Conservation (phyloP, 768 basidiomycete genomes). For the Serendipita sp. region DNA sequence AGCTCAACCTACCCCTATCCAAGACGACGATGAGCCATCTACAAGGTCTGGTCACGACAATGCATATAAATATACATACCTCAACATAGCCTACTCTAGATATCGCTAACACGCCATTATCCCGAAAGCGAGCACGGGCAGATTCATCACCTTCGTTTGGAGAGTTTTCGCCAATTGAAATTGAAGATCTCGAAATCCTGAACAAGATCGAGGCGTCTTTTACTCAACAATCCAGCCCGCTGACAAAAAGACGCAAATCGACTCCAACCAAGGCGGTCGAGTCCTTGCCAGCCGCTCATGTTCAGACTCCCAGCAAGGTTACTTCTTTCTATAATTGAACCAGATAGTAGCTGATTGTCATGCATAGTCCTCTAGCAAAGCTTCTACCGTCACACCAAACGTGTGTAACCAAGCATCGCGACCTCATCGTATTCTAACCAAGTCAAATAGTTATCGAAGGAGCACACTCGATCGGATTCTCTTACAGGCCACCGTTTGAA, state of each 20-base stretch:
- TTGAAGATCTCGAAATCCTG: not conserved
- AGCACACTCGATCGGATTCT: too few relatives aligned
- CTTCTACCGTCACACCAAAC: not conserved
- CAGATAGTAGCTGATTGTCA: not conserved
- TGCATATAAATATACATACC: not conserved
- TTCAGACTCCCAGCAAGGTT: not conserved
- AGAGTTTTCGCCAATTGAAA: not conserved
- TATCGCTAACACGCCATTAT: not conserved
- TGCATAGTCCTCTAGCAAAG: not conserved
- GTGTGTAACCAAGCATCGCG: too few relatives aligned
- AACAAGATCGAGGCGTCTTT: not conserved
- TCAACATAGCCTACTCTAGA: not conserved
- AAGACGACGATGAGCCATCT: not conserved
- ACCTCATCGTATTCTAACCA: too few relatives aligned
- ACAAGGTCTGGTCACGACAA: not conserved
- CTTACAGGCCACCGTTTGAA: too few relatives aligned
- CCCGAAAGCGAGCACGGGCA: not conserved
- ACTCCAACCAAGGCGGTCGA: not conserved
- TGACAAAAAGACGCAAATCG: not conserved
- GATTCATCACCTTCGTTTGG: slow-evolving; percentile 2
- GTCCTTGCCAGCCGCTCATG: not conserved
- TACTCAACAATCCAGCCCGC: not conserved
- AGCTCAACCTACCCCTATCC: not conserved
- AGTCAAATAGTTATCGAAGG: too few relatives aligned
- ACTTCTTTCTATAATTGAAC: not conserved